Evolutionary conservation across 2,329 filamentous ascomycete species (phyloP).

Genomic region (Botrytis hyacinthi): DNA sequence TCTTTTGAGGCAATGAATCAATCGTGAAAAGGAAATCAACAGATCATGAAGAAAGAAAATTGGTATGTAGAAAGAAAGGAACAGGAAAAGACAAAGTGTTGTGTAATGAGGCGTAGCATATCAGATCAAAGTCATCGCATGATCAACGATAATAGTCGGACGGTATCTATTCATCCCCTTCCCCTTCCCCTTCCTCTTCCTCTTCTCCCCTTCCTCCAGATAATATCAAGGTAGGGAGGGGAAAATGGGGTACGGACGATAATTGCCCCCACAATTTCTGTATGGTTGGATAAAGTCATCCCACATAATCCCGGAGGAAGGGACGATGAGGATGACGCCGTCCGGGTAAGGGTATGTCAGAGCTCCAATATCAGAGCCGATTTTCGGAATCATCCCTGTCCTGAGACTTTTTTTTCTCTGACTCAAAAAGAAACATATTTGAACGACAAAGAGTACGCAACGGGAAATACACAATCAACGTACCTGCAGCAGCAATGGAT

Average conservation of each 20-base stretch:
- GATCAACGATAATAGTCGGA: neutral
- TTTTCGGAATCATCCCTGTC: neutral
- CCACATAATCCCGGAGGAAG: neutral
- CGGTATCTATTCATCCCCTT: neutral
- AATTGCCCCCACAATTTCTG: neutral
- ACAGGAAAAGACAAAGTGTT: neutral
- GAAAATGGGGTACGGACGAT: neutral
- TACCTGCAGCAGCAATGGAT: conserved; percentile 8
- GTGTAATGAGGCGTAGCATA: conserved; percentile 1
- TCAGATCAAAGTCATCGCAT: conserved; percentile 9
- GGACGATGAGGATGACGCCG: neutral
- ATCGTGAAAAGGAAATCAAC: neutral
- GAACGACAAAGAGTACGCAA: neutral
- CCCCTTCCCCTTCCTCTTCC: neutral
- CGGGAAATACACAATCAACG: neutral
- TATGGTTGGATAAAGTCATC: neutral
- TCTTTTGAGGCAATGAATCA: neutral
- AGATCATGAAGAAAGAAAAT: neutral
- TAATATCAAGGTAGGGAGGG: neutral
- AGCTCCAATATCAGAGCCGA: neutral
- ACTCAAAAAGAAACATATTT: neutral
- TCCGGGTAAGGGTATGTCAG: neutral
- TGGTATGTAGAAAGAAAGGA: neutral
- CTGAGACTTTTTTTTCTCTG: neutral
- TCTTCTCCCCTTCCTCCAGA: neutral